Evolutionary conservation across 805 yeast genomes (phyloP).

Genomic region (Yarrowia porcina): DNA sequence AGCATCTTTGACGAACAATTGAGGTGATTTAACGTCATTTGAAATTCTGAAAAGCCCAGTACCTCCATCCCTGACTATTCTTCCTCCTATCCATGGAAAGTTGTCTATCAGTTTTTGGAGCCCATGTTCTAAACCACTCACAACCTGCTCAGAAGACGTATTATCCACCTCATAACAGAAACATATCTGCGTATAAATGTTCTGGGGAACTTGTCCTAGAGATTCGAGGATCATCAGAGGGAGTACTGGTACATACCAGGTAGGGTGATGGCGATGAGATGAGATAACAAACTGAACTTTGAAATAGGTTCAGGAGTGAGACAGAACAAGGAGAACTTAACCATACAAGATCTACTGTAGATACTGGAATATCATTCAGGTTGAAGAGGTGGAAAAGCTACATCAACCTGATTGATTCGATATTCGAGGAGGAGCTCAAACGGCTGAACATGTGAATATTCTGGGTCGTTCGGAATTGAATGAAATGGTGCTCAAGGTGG

Average conservation of each 20-base stretch:
- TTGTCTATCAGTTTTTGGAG: background rate
- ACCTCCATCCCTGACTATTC: background rate
- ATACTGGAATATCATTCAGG: too few species aligned
- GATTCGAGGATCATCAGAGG: background rate
- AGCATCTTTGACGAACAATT: background rate
- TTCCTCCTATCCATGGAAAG: background rate
- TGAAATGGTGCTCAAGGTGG: slow-evolving; percentile 78
- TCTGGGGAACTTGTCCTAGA: background rate
- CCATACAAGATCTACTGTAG: too few species aligned
- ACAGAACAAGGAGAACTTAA: too few species aligned
- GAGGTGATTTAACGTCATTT: background rate
- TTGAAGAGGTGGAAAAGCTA: slow-evolving; percentile 81
- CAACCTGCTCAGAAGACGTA: background rate
- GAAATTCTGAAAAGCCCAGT: background rate
- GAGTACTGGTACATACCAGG: too few species aligned
- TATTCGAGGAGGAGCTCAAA: slow-evolving; percentile 94
- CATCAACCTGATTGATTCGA: slow-evolving; percentile 94
- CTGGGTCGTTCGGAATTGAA: slow-evolving; percentile 90
- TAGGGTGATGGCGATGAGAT: too few species aligned
- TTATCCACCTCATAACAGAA: background rate
- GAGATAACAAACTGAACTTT: too few species aligned
- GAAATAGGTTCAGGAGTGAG: too few species aligned
- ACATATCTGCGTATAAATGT: background rate
- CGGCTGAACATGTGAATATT: slow-evolving; percentile 97
- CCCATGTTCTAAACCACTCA: background rate